Evolutionary conservation across 352 stramenopile species (phyloP).

Genomic region (Thalassiosira delicatula): DNA sequence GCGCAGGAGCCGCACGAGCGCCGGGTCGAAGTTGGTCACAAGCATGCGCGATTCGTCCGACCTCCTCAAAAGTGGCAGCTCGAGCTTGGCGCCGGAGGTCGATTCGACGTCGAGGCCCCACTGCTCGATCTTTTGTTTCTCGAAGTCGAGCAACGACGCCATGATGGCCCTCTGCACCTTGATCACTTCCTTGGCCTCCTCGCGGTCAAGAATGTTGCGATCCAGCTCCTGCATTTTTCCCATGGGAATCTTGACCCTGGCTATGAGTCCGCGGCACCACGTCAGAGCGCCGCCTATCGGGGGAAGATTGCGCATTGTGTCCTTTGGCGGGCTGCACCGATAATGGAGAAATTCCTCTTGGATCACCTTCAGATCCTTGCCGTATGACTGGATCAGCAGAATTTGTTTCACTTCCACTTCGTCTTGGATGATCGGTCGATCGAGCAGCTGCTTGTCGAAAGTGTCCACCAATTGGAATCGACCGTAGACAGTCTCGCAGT

Average conservation of each 20-base stretch:
- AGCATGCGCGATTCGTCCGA: slow-evolving; percentile 90
- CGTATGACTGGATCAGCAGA: slow-evolving; percentile 94
- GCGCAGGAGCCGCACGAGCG: slow-evolving; percentile 93
- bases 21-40: slow-evolving; percentile 96
- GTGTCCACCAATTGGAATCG: slow-evolving; percentile 97
- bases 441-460: slow-evolving; percentile 92
- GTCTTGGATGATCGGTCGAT: slow-evolving; percentile 95
- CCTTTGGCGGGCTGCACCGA: slow-evolving; percentile 90
- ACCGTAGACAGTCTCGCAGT: slow-evolving; percentile 95
- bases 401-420: slow-evolving; percentile 98
- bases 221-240: slow-evolving; percentile 95
- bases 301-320: slow-evolving; percentile 91
- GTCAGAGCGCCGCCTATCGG: slow-evolving; percentile 93
- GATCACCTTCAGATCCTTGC: slow-evolving; percentile 94
- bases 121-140: slow-evolving; percentile 95
- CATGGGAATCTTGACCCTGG: slow-evolving; percentile 96
- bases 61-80: slow-evolving; percentile 91
- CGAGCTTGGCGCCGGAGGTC: slow-evolving; percentile 94
- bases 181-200: slow-evolving; percentile 97
- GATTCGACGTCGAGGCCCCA: slow-evolving; percentile 95
- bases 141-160: slow-evolving; percentile 95
- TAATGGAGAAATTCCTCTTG: slow-evolving; percentile 96
- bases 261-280: slow-evolving; percentile 94
- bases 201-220: slow-evolving; percentile 95
- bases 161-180: slow-evolving; percentile 96